These are phyloP conservation scores for Rachicladosporium sp. DNA, from an alignment of 2,329 filamentous ascomycete species.

Conservation along the genomic window DNA sequence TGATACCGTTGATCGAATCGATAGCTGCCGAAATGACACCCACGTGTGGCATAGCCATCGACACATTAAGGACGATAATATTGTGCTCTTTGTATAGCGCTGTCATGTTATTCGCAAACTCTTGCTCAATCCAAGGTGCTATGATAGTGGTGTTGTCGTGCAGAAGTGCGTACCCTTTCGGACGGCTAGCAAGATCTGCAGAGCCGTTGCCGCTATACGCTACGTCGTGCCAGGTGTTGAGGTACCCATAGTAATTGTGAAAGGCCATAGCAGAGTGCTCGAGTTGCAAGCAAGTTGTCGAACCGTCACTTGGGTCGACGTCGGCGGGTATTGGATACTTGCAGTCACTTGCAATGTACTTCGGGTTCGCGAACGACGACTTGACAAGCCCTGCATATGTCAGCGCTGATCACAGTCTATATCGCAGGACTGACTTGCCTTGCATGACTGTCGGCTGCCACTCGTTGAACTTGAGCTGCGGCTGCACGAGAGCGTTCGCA, in stretches of 20 bases:
- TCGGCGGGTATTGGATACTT: slow-evolving; percentile 43
- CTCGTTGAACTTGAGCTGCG: slow-evolving; percentile 51
- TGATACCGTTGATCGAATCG: slow-evolving; percentile 49
- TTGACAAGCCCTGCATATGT: slow-evolving; percentile 38
- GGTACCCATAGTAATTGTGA: slow-evolving; percentile 52
- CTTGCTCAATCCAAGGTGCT: slow-evolving; percentile 52
- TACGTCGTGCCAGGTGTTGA: slow-evolving; percentile 23
- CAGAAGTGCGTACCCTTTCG: slow-evolving; percentile 49
- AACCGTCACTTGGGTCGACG: slow-evolving; percentile 30
- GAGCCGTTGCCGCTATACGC: slow-evolving; percentile 23
- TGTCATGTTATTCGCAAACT: slow-evolving; percentile 44
- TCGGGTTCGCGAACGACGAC: slow-evolving; percentile 51
- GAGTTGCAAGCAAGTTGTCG: slow-evolving; percentile 53
- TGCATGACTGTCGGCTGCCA: slow-evolving; percentile 39
- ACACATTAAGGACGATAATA: slow-evolving; percentile 62
- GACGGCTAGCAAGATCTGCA: slow-evolving; percentile 29
- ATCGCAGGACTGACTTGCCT: too few relatives aligned
- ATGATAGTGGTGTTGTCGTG: slow-evolving; percentile 61
- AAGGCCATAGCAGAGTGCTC: slow-evolving; percentile 58
- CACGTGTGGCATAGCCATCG: slow-evolving; percentile 64
- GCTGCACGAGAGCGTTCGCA: slow-evolving; percentile 61
- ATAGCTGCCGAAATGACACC: slow-evolving; percentile 54
- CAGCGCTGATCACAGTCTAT: too few relatives aligned
- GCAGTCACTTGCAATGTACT: slow-evolving; percentile 46
- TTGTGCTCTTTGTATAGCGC: slow-evolving; percentile 36